These are phyloP conservation scores for Daedaleopsis nitida DNA, from an alignment of 768 basidiomycete species.

Conservation along the genomic window DNA sequence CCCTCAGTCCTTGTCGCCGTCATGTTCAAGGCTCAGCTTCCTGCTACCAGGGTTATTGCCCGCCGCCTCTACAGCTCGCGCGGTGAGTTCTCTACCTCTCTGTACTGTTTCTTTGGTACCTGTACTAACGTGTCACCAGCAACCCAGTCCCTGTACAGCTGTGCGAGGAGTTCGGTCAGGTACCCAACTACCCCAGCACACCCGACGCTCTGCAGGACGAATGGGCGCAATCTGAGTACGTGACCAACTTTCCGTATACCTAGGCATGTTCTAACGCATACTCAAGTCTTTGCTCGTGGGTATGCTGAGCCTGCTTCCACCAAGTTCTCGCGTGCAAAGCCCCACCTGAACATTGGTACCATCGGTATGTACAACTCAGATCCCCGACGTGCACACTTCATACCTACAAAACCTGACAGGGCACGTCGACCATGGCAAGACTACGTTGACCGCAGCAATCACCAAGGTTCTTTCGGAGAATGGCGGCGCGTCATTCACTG, in stretches of 20 bases:
- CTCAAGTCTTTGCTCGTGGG: slow-evolving; percentile 56
- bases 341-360: slow-evolving; percentile 95
- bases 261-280: neutral
- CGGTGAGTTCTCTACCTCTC: slow-evolving; percentile 34
- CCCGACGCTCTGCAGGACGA: slow-evolving; percentile 22
- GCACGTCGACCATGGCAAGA: slow-evolving; percentile 98
- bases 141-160: slow-evolving; percentile 29
- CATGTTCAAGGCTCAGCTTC: slow-evolving; percentile 52
- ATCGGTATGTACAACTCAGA: slow-evolving; percentile 57
- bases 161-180: slow-evolving; percentile 29
- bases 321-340: slow-evolving; percentile 74
- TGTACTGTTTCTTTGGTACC: neutral
- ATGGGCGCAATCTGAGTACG: slow-evolving; percentile 24
- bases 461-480: slow-evolving; percentile 86
- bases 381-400: neutral
- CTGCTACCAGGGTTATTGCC: slow-evolving; percentile 50
- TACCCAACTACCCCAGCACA: slow-evolving; percentile 22
- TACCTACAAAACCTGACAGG: slow-evolving; percentile 42
- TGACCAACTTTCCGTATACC: neutral
- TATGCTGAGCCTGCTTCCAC: slow-evolving; percentile 64
- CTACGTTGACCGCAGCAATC: slow-evolving; percentile 93
- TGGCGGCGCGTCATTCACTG: slow-evolving; percentile 85
- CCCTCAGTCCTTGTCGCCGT: slow-evolving; percentile 20
- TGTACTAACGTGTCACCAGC: slow-evolving; percentile 17
- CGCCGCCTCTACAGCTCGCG: slow-evolving; percentile 48